These are phyloP conservation scores for Millerago galiae DNA, from an alignment of 805 yeast species.

Conservation along the genomic window DNA sequence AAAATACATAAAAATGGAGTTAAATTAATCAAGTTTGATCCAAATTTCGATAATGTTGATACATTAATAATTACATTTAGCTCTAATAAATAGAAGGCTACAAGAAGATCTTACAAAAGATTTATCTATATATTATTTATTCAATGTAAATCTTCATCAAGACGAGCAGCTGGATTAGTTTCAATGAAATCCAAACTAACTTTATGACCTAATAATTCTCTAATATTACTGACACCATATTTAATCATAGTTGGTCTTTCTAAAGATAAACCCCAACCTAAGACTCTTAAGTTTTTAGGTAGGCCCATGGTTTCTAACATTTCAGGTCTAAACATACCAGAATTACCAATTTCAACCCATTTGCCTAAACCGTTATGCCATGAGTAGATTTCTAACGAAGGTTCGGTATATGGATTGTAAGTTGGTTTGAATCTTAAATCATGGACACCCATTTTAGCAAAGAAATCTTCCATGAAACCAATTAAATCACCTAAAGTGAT, in stretches of 20 bases:
- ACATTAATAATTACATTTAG: background rate
- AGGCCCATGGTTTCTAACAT: slow-evolving; percentile 98
- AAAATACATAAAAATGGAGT: slow-evolving; percentile 4
- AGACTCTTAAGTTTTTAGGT: slow-evolving; percentile 87
- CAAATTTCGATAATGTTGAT: slow-evolving; percentile 1
- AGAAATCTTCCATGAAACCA: slow-evolving; percentile 97
- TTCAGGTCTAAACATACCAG: slow-evolving; percentile 99
- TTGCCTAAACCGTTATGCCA: slow-evolving; percentile 91
- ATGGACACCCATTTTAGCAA: slow-evolving; percentile 94
- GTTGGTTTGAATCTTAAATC: slow-evolving; percentile 97
- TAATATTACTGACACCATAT: slow-evolving; percentile 89
- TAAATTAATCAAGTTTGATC: slow-evolving; percentile 3
- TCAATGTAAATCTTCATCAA: slow-evolving; percentile 57
- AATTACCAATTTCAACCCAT: slow-evolving; percentile 99
- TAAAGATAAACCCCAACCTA: slow-evolving; percentile 95
- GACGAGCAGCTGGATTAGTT: slow-evolving; percentile 94
- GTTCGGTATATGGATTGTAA: slow-evolving; percentile 98
- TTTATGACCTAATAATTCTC: slow-evolving; percentile 96
- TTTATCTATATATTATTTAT: background rate
- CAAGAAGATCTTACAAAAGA: background rate
- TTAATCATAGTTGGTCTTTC: slow-evolving; percentile 99
- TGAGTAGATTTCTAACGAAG: slow-evolving; percentile 94
- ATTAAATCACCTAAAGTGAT: slow-evolving; percentile 93
- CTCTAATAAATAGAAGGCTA: background rate
- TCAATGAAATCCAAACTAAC: slow-evolving; percentile 92